Conservation (phyloP, 1,284 basidiomycete species). For the Cutaneotrichosporon sp. region DNA sequence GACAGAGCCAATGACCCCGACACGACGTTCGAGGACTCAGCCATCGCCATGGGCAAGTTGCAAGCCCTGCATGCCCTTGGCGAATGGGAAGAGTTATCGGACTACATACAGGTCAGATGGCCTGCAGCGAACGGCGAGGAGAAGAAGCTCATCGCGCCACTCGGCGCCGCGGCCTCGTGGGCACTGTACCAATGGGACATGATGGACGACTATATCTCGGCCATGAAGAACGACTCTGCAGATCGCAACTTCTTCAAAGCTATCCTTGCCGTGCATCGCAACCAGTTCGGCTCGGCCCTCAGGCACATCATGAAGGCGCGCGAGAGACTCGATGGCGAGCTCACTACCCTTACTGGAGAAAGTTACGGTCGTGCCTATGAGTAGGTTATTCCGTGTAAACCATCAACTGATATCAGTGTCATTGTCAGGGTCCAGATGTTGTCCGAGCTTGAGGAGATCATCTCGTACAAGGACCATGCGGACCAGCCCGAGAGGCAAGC, state of each 20-base stretch:
- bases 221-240: constrained; percentile 89
- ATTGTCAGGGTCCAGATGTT: constrained; percentile 99
- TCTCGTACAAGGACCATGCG: constrained; percentile 87
- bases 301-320: constrained; percentile 91
- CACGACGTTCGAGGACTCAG: constrained; percentile 60
- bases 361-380: constrained; percentile 93
- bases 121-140: constrained; percentile 75
- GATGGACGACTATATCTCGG: constrained; percentile 96
- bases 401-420: constrained; percentile 55
- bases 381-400: constrained; percentile 32
- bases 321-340: constrained; percentile 85
- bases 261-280: constrained; percentile 91
- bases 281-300: constrained; percentile 87
- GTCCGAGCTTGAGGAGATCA: constrained; percentile 96
- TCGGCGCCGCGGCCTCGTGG: constrained; percentile 97
- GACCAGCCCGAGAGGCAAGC: constrained; percentile 89
- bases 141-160: constrained; percentile 85
- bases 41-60: constrained; percentile 75
- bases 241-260: constrained; percentile 96
- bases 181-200: constrained; percentile 94
- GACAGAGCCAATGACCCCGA: constrained; percentile 39
- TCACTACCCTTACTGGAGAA: constrained; percentile 89
- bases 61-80: constrained; percentile 95
- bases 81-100: constrained; percentile 91
- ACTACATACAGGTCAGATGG: constrained; percentile 88